Percentiles rank a stretch among this genome's conserved stretches.
Conservation (phyloP, 257 asterid species). For the Catharanthus roseus region DNA sequence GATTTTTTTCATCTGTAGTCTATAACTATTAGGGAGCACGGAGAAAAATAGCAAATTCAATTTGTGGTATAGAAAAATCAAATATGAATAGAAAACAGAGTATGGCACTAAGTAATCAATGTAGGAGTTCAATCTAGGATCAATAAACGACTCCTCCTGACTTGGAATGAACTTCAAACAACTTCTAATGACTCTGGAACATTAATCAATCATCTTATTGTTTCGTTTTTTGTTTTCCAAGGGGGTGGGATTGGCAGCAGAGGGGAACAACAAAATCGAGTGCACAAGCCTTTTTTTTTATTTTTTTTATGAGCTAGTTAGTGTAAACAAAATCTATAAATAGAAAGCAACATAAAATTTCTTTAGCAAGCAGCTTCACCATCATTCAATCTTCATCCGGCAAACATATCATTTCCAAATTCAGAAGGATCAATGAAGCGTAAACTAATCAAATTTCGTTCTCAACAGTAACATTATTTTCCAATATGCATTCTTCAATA, state of each 20-base stretch:
- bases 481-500: not conserved
- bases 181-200: not conserved
- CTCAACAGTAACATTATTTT: not conserved
- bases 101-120: not conserved
- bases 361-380: not conserved
- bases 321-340: not conserved
- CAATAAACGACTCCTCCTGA: not conserved
- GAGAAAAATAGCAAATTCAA: not conserved
- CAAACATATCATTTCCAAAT: not conserved
- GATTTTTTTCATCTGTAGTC: not conserved
- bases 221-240: not conserved
- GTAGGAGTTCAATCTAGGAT: not conserved
- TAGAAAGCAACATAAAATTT: not conserved
- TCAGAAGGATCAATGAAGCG: not conserved
- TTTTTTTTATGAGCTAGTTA: not conserved
- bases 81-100: not conserved
- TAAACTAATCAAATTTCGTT: not conserved
- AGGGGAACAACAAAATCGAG: not conserved
- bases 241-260: not conserved
- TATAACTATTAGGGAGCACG: not conserved
- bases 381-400: not conserved
- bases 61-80: not conserved
- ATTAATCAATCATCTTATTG: not conserved
- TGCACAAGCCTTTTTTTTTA: not conserved
- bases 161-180: not conserved